phyloP scores from a whole-genome alignment of 805 yeast species.

The Yarrowia sp. region DNA sequence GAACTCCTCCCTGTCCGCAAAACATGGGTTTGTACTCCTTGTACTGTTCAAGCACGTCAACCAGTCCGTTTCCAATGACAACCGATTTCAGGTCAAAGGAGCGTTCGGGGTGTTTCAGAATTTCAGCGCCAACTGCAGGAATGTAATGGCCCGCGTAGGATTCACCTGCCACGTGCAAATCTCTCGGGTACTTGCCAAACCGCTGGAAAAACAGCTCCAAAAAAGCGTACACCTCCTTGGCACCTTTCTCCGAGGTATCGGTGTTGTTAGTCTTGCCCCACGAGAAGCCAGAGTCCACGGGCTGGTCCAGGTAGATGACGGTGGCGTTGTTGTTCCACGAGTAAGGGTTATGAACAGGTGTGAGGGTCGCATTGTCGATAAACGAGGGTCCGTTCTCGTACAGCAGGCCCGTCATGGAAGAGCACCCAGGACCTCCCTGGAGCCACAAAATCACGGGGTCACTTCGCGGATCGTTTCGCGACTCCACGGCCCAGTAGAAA shows the following conservation, averaged over 20 bases:
- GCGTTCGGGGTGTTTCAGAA: conserved; percentile 61
- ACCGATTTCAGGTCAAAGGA: conserved; percentile 74
- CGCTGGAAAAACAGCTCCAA: conserved; percentile 75
- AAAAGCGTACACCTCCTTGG: conserved; percentile 76
- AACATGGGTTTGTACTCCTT: conserved; percentile 88
- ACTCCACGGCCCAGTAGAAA: conserved; percentile 79
- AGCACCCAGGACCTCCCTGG: conserved; percentile 89
- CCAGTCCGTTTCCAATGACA: conserved; percentile 83
- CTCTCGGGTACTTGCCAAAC: conserved; percentile 53
- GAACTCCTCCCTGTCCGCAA: conserved; percentile 78
- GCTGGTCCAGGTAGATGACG: conserved; percentile 81
- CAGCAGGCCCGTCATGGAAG: conserved; percentile 77
- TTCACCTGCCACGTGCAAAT: conserved; percentile 83
- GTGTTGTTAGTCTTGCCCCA: conserved; percentile 51
- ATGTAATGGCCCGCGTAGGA: conserved; percentile 86
- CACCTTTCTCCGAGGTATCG: conserved; percentile 75
- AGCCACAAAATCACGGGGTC: conserved; percentile 84
- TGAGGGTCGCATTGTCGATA: conserved; percentile 56
- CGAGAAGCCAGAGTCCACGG: conserved; percentile 78
- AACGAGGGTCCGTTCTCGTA: conserved; percentile 83
- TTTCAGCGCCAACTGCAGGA: conserved; percentile 79
- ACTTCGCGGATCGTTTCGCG: conserved; percentile 76
- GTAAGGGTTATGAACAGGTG: conserved; percentile 69
- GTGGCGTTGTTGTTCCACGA: conserved; percentile 84
- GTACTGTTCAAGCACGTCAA: conserved; percentile 80